A percentile compares a stretch with the other conserved stretches of the same genome.
Conservation (phyloP, 2,329 filamentous ascomycete genomes). For the Aaosphaeria arxii region DNA sequence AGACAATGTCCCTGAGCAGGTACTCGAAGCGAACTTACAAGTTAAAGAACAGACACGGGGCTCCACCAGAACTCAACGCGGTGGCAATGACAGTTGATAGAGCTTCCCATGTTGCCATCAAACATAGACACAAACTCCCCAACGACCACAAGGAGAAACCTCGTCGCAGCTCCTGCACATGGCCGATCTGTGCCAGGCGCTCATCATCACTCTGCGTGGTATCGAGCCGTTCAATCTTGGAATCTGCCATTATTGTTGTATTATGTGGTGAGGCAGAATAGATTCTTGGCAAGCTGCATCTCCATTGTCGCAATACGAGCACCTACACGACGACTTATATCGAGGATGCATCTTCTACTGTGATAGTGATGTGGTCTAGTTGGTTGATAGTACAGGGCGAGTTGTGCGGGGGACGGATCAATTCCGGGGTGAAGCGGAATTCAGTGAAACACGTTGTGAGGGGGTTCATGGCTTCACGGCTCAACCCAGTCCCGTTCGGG, state of each 20-base stretch:
- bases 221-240: neutral
- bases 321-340: neutral
- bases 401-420: too few relatives aligned
- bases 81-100: conserved; percentile 46
- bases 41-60: conserved; percentile 48
- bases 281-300: neutral
- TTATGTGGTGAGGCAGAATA: neutral
- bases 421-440: too few relatives aligned
- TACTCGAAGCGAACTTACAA: conserved; percentile 25
- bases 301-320: too few relatives aligned
- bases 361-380: too few relatives aligned
- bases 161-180: conserved; percentile 23
- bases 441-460: too few relatives aligned
- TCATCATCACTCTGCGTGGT: conserved; percentile 6
- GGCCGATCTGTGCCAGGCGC: conserved; percentile 15
- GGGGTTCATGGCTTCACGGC: too few relatives aligned
- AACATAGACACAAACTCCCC: conserved; percentile 43
- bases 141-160: conserved; percentile 47
- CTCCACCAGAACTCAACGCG: conserved; percentile 45
- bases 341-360: neutral
- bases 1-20: neutral
- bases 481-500: too few relatives aligned
- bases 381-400: too few relatives aligned
- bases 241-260: neutral
- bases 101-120: conserved; percentile 55